These are phyloP conservation scores for Botrytis porri DNA, from an alignment of 2,329 filamentous ascomycete genomes.

Conservation along the genomic window DNA sequence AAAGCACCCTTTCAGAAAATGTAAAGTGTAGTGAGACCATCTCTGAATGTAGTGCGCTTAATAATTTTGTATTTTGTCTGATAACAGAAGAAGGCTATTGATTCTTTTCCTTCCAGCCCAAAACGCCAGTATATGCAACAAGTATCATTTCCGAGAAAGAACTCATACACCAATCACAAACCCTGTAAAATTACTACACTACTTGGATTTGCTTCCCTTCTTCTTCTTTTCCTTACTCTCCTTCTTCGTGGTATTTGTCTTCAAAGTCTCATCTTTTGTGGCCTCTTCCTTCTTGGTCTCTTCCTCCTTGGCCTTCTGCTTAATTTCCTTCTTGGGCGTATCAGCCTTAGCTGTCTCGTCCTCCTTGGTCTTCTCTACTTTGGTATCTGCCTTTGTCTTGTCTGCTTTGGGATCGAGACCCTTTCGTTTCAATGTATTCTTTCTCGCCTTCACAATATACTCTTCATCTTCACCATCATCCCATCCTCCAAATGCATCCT, in stretches of 20 bases:
- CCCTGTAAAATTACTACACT: background rate
- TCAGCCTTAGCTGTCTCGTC: background rate
- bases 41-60: background rate
- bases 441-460: slow-evolving; percentile 70
- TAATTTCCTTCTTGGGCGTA: background rate
- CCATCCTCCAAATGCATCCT: slow-evolving; percentile 67
- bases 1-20: background rate
- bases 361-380: slow-evolving; percentile 20
- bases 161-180: background rate
- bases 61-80: slow-evolving; percentile 4
- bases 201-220: slow-evolving; percentile 17
- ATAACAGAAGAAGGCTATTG: slow-evolving; percentile 7
- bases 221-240: slow-evolving; percentile 18
- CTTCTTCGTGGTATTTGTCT: background rate
- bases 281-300: background rate
- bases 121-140: slow-evolving; percentile 13
- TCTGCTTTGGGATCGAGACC: slow-evolving; percentile 68
- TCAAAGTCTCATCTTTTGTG: slow-evolving; percentile 1
- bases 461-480: slow-evolving; percentile 70
- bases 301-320: background rate
- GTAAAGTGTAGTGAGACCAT: background rate
- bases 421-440: slow-evolving; percentile 69
- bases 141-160: background rate
- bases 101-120: background rate
- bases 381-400: slow-evolving; percentile 33